Evolutionary conservation across 2,329 filamentous ascomycete species (phyloP).

Genomic region (Aureobasidium sp.): DNA sequence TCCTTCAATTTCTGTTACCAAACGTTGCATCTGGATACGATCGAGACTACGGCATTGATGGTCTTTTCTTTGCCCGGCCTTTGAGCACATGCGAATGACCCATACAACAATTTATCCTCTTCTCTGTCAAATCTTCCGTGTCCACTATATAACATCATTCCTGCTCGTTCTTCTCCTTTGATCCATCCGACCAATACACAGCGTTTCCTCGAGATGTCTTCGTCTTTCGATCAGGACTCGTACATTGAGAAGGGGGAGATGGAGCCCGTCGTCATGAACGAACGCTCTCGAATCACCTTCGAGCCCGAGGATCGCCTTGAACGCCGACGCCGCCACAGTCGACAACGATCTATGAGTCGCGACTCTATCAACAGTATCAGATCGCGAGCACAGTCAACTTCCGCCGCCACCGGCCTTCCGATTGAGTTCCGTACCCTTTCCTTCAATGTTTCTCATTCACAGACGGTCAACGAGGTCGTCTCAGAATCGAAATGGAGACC

Average conservation of each 20-base stretch:
- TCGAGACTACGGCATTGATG: neutral
- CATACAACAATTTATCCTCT: neutral
- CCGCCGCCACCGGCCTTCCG: constrained; percentile 10
- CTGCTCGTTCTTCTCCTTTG: neutral
- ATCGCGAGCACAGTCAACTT: constrained; percentile 8
- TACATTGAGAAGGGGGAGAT: constrained; percentile 6
- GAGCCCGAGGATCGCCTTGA: constrained; percentile 8
- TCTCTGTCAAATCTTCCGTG: neutral
- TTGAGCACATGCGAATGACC: neutral
- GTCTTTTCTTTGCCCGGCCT: neutral
- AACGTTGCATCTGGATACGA: constrained; percentile 1
- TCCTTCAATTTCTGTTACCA: neutral
- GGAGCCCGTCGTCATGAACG: neutral
- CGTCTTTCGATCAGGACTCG: neutral
- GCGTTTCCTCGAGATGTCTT: constrained; percentile 1
- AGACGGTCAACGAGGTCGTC: constrained; percentile 24
- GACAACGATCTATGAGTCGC: constrained; percentile 10
- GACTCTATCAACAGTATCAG: constrained; percentile 14
- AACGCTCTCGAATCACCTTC: constrained; percentile 10
- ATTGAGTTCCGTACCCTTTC: constrained; percentile 28
- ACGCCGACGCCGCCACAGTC: constrained; percentile 5
- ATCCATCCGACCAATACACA: neutral
- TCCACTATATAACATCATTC: neutral
- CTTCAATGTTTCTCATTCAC: constrained; percentile 31
- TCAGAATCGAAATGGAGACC: neutral